Conservation (phyloP, 2,329 filamentous ascomycete species). For the Trichoderma sp. region DNA sequence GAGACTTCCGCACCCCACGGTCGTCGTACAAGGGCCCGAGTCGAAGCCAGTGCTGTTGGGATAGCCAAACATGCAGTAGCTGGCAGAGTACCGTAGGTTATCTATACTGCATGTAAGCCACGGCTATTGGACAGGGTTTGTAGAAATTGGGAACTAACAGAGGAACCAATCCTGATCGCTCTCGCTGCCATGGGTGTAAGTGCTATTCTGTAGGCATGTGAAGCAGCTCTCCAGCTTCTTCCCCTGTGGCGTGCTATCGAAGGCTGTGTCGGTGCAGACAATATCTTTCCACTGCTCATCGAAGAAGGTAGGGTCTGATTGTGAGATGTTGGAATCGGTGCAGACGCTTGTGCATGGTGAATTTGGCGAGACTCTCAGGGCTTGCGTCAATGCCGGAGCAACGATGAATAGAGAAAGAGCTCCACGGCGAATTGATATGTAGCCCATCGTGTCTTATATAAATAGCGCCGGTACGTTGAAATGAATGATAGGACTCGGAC, state of each 20-base stretch:
- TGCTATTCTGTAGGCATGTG: conserved; percentile 55
- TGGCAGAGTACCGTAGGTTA: conserved; percentile 55
- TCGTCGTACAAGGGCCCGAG: conserved; percentile 53
- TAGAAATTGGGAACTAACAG: conserved; percentile 45
- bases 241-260: conserved; percentile 42
- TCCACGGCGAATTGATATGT: background rate
- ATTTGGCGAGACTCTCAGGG: conserved; percentile 54
- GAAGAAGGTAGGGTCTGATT: conserved; percentile 50
- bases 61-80: conserved; percentile 55
- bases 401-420: conserved; percentile 23
- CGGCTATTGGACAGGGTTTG: background rate
- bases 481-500: background rate
- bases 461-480: background rate
- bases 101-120: conserved; percentile 39
- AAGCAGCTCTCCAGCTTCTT: conserved; percentile 53
- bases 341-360: conserved; percentile 58
- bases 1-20: conserved; percentile 52
- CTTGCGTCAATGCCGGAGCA: conserved; percentile 35
- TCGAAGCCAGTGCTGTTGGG: conserved; percentile 49
- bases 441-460: conserved; percentile 15
- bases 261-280: conserved; percentile 50
- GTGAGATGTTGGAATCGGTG: conserved; percentile 45
- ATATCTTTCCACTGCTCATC: conserved; percentile 49
- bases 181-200: conserved; percentile 48
- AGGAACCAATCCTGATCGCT: conserved; percentile 59